These are phyloP conservation scores for Betula pendula DNA, from an alignment of 306 rosid genomes.

Conservation along the genomic window DNA sequence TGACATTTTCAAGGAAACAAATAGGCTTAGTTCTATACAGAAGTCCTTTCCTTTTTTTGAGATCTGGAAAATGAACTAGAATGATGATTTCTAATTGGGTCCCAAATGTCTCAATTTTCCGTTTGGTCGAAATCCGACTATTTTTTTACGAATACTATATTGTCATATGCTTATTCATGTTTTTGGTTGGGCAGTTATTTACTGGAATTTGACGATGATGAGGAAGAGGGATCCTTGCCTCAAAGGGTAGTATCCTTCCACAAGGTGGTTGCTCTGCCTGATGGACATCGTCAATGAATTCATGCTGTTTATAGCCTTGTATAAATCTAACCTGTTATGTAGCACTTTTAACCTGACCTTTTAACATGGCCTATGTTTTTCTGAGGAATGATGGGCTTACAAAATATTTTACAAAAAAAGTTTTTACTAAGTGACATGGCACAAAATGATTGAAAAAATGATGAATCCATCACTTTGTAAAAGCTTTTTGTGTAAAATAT, in stretches of 20 bases:
- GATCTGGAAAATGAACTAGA: background rate
- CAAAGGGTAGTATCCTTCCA: constrained; percentile 90
- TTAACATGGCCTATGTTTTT: constrained; percentile 23
- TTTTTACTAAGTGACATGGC: too few relatives aligned
- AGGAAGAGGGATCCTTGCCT: constrained; percentile 94
- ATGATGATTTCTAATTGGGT: background rate
- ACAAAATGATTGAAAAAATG: too few relatives aligned
- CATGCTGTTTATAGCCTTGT: constrained; percentile 37
- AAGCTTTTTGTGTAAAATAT: too few relatives aligned
- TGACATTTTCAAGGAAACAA: background rate
- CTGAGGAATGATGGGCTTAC: too few relatives aligned
- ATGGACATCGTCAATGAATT: constrained; percentile 86
- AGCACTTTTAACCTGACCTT: constrained; percentile 17
- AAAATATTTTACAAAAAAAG: too few relatives aligned
- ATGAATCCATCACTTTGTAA: too few relatives aligned
- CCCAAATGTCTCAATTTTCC: background rate
- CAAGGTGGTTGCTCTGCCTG: constrained; percentile 88
- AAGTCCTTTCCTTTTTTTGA: background rate
- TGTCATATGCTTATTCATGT: constrained; percentile 19
- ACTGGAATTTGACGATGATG: constrained; percentile 97
- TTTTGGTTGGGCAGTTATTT: constrained; percentile 65
- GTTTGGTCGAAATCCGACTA: background rate
- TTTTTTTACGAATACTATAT: background rate
- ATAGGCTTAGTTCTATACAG: background rate
- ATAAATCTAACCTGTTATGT: constrained; percentile 27